A percentile compares a stretch with the other conserved stretches of the same genome.
Conservation (phyloP, 2,329 filamentous ascomycete species). For the Talaromyces sp. region DNA sequence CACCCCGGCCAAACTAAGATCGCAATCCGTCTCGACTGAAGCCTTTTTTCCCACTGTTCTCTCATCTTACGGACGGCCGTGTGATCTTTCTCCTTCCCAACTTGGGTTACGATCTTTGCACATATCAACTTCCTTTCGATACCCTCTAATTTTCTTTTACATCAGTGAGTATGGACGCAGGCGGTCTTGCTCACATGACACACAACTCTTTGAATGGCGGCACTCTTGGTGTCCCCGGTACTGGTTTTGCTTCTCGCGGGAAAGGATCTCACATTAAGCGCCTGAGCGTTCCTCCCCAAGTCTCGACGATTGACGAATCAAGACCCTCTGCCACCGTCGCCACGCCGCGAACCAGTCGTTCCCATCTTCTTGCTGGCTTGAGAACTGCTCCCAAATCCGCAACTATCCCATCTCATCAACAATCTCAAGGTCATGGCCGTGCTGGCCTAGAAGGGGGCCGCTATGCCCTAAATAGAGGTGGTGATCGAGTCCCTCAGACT, state of each 20-base stretch:
- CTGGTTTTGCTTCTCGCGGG: constrained; percentile 78
- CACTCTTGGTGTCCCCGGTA: constrained; percentile 68
- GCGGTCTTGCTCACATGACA: constrained; percentile 99
- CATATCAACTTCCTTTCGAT: constrained; percentile 17
- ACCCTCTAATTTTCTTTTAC: constrained; percentile 20
- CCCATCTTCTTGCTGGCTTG: constrained; percentile 86
- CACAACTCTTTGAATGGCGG: constrained; percentile 69
- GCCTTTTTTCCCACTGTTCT: neutral
- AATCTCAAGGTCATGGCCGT: constrained; percentile 44
- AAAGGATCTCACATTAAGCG: constrained; percentile 88
- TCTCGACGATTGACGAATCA: constrained; percentile 59
- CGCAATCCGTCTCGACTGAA: neutral
- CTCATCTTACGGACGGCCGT: neutral
- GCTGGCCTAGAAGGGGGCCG: constrained; percentile 44
- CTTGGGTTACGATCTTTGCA: constrained; percentile 11
- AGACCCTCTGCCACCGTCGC: constrained; percentile 63
- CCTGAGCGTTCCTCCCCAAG: constrained; percentile 73
- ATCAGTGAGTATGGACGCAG: constrained; percentile 69
- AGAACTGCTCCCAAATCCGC: constrained; percentile 88
- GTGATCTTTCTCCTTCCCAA: neutral
- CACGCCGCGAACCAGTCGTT: constrained; percentile 89
- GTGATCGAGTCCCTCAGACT: constrained; percentile 53
- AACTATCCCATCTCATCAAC: constrained; percentile 63
- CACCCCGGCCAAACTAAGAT: neutral
- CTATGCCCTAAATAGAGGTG: constrained; percentile 38